Evolutionary conservation across 2,329 filamentous ascomycete species (phyloP), one percentile per base, ranked within the genome.

Genomic region (Lomentospora prolificans): DNA sequence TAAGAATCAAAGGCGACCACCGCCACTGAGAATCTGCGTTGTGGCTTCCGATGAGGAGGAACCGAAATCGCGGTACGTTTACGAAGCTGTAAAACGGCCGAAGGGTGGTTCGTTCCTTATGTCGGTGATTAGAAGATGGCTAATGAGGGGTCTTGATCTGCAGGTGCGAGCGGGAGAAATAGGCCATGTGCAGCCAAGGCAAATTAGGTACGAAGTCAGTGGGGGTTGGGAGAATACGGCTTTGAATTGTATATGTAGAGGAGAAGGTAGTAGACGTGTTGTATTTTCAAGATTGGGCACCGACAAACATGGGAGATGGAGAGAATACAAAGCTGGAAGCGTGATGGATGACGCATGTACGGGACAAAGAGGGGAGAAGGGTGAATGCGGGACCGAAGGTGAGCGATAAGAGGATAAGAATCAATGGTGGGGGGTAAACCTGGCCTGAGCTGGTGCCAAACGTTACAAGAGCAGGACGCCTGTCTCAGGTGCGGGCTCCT

Each of bases 201-300:
- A 50, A 17, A 50, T 3, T 14, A 50, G 22, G 22, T 27, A 24
- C 9, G 25, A 22, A 50, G 10, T 5, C 14, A 22, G 46, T 10
- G 22, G 22, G 22, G 22, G n/a, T 50, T 28, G 46, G 22, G 27
- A 28, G 27, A 3, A 28, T 4, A 7, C 22, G 46, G 19, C 22
- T 14, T n/a, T 50, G 14, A 14, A 28, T 25, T 17, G 14, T 14
- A 24, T 6, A 17, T 48, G n/a, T n/a, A 24, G n/a, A 48, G 22
- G n/a, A 24, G 6, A 48, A 17, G 22, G 41, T 7, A 8, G 8
- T 10, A 27, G 17, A 51, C n/a, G n/a, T n/a, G n/a, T n/a, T n/a
- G n/a, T n/a, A n/a, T n/a, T 22, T 19, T 51, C 27, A 50, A 52
- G 41, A 39, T 25, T 51, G 50, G 46, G 50, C 44, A 48, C 44